Base-by-base conservation (phyloP, 2,329 filamentous ascomycete species). In the Hawksworthiomyces lignivorus region DNA sequence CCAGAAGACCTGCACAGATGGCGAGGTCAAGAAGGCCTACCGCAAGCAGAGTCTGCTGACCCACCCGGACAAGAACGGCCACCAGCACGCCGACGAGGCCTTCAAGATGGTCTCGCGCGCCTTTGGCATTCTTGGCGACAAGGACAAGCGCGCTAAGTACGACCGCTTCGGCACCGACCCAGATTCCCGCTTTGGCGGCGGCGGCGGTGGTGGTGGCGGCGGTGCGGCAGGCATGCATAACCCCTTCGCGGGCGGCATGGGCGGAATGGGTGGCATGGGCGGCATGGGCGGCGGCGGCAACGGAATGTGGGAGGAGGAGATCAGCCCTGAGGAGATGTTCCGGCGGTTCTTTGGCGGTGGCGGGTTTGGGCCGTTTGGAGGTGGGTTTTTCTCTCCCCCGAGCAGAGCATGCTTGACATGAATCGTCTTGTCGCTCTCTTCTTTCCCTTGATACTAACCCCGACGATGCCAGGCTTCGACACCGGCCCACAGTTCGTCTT, bases 21-120 rank as follows among this genome's bases (percentile, higher is more conserved):
- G 72, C 48, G 90, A 97, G 56, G 88, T 98, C 60, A 98, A 97
- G 64, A 97, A 97, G 70, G 90, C 92, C 7, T 98, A 98, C 67
- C 79, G 90, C 57, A 97, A 95, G 67, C 75, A 94, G 60, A 92
- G 85, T 59, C 69, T 98, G 56, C 73, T 97, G 57, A 98, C 92
- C 46, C 92, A 98, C 70, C 92, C 92, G 49, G 92, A 98, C 71
- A 98, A 98, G 72, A 98, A 98, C 72, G 89, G 89, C 38, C 89
- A 96, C 61, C 82, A 90, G 28, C 80, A 94, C 46, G 90, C 92
- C 42, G 92, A 96, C 61, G 92, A 98, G 68, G 92, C 92, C 24
- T 98, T 98, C 70, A 98, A 98, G 71, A 85, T 96, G 85, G 88
- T 98, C 19, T 85, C 87, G 56, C 77, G 87, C 54, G 92, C 92